Percentiles rank a stretch among this genome's conserved stretches.
phyloP scores from a whole-genome alignment of 441 rosid species.

The Populus trichocarpa region DNA sequence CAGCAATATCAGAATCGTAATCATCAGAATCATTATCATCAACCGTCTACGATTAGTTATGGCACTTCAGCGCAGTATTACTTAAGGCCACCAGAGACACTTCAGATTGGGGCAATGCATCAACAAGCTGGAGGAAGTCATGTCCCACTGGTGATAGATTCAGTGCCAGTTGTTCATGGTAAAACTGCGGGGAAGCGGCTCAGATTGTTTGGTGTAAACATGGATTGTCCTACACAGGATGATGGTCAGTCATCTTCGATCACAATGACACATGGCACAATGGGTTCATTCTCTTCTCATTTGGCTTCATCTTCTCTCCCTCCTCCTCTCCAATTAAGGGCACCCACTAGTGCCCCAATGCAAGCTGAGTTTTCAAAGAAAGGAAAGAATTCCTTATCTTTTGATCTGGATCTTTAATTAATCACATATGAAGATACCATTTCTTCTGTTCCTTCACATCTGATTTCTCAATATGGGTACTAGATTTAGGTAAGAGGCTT shows the following conservation, averaged over 20 bases:
- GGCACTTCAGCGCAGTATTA: conserved; percentile 39
- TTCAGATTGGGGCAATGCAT: conserved; percentile 31
- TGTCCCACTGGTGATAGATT: conserved; percentile 45
- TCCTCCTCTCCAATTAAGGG: conserved; percentile 20
- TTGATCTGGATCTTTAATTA: conserved; percentile 67
- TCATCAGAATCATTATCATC: conserved; percentile 16
- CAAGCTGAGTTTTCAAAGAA: conserved; percentile 55
- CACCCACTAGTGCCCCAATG: conserved; percentile 13
- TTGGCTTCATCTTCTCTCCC: conserved; percentile 24
- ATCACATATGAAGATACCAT: conserved; percentile 15
- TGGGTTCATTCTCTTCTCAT: conserved; percentile 34
- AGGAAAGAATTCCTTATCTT: conserved; percentile 66
- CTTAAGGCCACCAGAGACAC: conserved; percentile 39
- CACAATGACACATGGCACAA: conserved; percentile 24
- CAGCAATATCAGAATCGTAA: conserved; percentile 29
- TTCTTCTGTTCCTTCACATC: conserved; percentile 22
- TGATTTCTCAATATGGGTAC: conserved; percentile 16
- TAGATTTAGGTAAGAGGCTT: conserved; percentile 6
- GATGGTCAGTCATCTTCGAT: conserved; percentile 12
- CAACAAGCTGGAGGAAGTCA: conserved; percentile 14
- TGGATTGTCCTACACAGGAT: conserved; percentile 43
- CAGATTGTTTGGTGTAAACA: conserved; percentile 26
- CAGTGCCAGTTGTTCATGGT: conserved; percentile 60
- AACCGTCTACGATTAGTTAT: conserved; percentile 28
- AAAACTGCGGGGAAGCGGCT: conserved; percentile 49